These are phyloP conservation scores for Moesziomyces parantarcticus DNA, from an alignment of 1,284 basidiomycete genomes.

Conservation along the genomic window DNA sequence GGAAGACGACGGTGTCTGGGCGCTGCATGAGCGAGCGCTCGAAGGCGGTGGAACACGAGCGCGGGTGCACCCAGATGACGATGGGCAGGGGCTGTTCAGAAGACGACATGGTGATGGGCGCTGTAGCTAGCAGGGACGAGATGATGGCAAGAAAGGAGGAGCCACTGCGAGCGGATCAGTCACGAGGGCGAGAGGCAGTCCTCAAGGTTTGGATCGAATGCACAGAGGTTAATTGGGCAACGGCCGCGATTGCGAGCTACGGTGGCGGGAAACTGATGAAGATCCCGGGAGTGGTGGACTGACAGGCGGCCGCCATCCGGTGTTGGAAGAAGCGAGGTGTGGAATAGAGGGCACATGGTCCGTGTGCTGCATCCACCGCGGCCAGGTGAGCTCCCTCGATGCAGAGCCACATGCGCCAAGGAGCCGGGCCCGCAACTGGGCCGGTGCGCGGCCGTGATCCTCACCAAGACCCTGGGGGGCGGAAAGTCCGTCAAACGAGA, in stretches of 20 bases:
- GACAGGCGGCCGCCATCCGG: no score
- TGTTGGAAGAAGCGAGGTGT: slow-evolving; percentile 15
- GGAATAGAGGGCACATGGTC: slow-evolving; percentile 22
- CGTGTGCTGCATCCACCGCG: slow-evolving; percentile 1
- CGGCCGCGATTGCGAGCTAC: no score
- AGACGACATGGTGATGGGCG: slow-evolving; percentile 11
- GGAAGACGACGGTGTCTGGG: slow-evolving; percentile 56
- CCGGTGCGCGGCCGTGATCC: no score
- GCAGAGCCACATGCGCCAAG: no score
- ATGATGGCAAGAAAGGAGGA: background rate
- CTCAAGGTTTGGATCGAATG: no score
- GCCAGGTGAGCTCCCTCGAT: background rate
- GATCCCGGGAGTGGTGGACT: no score
- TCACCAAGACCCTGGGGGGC: background rate
- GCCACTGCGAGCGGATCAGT: background rate
- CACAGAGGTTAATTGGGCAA: no score
- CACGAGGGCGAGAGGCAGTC: no score
- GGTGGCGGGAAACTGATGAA: no score
- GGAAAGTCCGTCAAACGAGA: no score
- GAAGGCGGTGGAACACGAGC: slow-evolving; percentile 59
- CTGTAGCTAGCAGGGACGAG: background rate
- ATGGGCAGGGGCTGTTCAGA: slow-evolving; percentile 42
- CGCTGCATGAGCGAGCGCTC: slow-evolving; percentile 63
- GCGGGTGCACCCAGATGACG: slow-evolving; percentile 60
- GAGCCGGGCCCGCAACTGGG: no score